Evolutionary conservation across 345 rosid species (phyloP).

Genomic region (Brassica cretica): DNA sequence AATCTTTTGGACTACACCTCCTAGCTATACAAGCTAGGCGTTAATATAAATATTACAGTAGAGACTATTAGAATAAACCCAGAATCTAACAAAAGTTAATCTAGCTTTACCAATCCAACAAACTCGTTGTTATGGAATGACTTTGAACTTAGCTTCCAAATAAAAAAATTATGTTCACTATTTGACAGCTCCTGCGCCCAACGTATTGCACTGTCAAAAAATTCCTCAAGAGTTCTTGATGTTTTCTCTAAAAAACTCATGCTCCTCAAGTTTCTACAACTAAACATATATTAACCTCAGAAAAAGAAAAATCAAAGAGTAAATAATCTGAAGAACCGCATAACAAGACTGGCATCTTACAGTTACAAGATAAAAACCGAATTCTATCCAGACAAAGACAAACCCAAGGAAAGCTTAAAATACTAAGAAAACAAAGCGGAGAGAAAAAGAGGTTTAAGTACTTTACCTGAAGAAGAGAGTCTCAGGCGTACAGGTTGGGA

Average conservation of each 20-base stretch:
- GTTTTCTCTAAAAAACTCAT: constrained; percentile 10
- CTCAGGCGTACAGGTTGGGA: constrained; percentile 71
- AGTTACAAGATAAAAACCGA: not conserved
- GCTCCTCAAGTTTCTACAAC: constrained; percentile 9
- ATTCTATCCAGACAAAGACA: not conserved
- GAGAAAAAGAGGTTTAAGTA: not conserved
- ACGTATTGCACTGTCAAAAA: not conserved
- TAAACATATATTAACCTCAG: constrained; percentile 3
- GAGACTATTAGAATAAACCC: constrained; percentile 10
- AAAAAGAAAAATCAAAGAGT: not conserved
- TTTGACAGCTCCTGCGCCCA: constrained; percentile 5
- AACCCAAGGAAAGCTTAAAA: not conserved
- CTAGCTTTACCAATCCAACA: constrained; percentile 21
- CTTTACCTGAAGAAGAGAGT: constrained; percentile 68
- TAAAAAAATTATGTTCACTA: constrained; percentile 4
- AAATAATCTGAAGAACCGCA: constrained; percentile 6
- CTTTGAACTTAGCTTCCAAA: constrained; percentile 5
- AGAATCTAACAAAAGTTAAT: not conserved
- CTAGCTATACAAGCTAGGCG: constrained; percentile 8
- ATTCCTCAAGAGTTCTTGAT: constrained; percentile 11
- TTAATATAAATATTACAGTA: not conserved
- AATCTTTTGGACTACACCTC: constrained; percentile 19
- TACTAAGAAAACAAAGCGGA: constrained; percentile 12
- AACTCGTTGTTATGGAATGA: constrained; percentile 10
- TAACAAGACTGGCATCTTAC: not conserved